A percentile compares a stretch with the other conserved stretches of the same genome.
Evolutionary conservation across 2,329 filamentous ascomycete genomes (phyloP).

Genomic region (Diaporthe helianthi): DNA sequence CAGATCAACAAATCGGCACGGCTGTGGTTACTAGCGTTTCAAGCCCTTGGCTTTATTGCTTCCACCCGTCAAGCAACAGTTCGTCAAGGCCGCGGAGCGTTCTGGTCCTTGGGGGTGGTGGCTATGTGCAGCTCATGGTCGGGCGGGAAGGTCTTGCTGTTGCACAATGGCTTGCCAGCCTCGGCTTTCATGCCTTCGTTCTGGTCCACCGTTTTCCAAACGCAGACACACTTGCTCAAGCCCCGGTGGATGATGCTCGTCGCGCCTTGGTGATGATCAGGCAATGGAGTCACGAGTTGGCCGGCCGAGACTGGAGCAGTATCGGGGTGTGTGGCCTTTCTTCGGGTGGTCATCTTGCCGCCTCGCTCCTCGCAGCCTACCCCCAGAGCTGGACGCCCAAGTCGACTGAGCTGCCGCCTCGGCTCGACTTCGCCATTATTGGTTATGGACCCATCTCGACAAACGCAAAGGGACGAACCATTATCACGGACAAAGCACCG

Average conservation of each 20-base stretch:
- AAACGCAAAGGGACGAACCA: background rate
- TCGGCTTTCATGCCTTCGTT: slow-evolving; percentile 3
- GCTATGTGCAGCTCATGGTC: slow-evolving; percentile 8
- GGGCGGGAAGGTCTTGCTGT: background rate
- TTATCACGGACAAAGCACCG: background rate
- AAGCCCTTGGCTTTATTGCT: background rate
- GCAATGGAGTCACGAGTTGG: background rate
- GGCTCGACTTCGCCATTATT: background rate
- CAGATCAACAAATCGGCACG: background rate
- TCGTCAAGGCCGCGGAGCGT: background rate
- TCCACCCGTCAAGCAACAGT: background rate
- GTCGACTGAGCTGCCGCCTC: background rate
- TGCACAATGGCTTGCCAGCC: background rate
- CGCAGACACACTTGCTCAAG: background rate
- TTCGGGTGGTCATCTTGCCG: background rate
- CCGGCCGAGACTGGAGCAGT: background rate
- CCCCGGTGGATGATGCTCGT: background rate
- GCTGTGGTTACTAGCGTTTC: background rate
- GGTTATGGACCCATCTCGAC: background rate
- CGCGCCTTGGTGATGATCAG: background rate
- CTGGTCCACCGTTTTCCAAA: background rate
- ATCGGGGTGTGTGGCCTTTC: background rate
- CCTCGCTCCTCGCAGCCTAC: background rate
- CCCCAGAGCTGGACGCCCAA: background rate
- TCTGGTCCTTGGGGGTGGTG: background rate